Base-by-base conservation (phyloP, 2,329 filamentous ascomycete species). In the Colletotrichum sp. region DNA sequence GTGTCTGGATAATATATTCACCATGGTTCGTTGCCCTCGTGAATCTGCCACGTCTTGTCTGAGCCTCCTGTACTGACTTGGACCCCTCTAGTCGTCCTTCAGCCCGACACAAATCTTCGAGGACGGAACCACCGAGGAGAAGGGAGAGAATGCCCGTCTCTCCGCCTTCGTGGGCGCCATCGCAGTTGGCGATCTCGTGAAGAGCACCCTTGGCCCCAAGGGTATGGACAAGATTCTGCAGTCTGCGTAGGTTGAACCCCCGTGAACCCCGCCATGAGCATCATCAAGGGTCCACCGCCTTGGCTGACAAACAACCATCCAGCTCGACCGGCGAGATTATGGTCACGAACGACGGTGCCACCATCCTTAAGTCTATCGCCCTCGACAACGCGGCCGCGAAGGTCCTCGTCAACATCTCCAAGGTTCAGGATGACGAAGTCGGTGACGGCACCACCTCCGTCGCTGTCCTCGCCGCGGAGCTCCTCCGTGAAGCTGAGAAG, bases 211-310 rank as follows among this genome's bases (percentile, higher is more conserved):
- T 39, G 97, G 97, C 8, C 97, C 97, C 48, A 99, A 99, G 89
- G 97, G 97, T 80, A 99, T 99, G 96, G 97, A 99, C 90, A 98
- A 98, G 90, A 98, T 98, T 85, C 89, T 98, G 83, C 96, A 98
- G 86, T 98, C 96, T 85, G 96, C 95, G 94, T 97, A 92, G 79
- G 94, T 91, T 76, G 71, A 64, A 57, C 52, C 57, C 36, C 39
- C 68, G 48, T 39, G 60, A n/a, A 77, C 26, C 39, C 43, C 55
- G 55, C 67, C 67, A 30, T 32, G 57, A 48, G 21, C 34, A 69
- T 55, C 65, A 39, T 68, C 39, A 28, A 61, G 63, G 68, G 66
- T 76, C 57, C 71, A 68, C 70, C n/a, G 64, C 36, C 68, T 61
- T 73, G 52, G 76, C 76, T 77, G 71, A 67, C 69, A 26, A 75